Conservation (phyloP, 2,329 filamentous ascomycete species). For the Meredithiella fracta region DNA sequence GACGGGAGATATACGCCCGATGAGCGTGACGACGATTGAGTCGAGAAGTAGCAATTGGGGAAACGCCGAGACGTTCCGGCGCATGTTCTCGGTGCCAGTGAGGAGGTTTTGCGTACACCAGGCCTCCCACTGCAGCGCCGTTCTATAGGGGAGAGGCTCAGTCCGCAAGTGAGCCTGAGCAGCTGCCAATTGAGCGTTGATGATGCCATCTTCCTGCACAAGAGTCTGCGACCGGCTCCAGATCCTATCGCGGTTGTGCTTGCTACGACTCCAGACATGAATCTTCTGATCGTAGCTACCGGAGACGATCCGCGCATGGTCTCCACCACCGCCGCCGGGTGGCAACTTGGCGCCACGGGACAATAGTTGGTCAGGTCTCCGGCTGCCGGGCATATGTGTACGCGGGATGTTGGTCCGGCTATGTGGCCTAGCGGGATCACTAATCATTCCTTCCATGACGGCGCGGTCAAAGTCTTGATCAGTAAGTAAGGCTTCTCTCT, state of each 20-base stretch:
- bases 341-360: constrained; percentile 75
- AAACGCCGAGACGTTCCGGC: no score
- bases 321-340: constrained; percentile 76
- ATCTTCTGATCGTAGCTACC: constrained; percentile 93
- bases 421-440: constrained; percentile 19
- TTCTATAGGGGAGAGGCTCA: background rate
- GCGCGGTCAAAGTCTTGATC: constrained; percentile 57
- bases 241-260: constrained; percentile 53
- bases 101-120: background rate
- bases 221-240: constrained; percentile 68
- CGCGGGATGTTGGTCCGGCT: constrained; percentile 24
- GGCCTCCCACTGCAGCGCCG: background rate
- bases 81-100: no score
- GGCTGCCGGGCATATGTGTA: constrained; percentile 52
- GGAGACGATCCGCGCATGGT: constrained; percentile 86
- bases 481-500: constrained; percentile 52
- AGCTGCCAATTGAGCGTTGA: constrained; percentile 25
- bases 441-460: constrained; percentile 33
- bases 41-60: no score
- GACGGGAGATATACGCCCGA: no score
- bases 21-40: no score
- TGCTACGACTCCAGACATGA: constrained; percentile 71
- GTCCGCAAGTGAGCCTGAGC: constrained; percentile 11
- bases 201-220: constrained; percentile 54
- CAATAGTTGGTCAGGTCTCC: constrained; percentile 56